Evolutionary conservation across 2,329 filamentous ascomycete genomes (phyloP).

Genomic region (Apiospora malaysiana): DNA sequence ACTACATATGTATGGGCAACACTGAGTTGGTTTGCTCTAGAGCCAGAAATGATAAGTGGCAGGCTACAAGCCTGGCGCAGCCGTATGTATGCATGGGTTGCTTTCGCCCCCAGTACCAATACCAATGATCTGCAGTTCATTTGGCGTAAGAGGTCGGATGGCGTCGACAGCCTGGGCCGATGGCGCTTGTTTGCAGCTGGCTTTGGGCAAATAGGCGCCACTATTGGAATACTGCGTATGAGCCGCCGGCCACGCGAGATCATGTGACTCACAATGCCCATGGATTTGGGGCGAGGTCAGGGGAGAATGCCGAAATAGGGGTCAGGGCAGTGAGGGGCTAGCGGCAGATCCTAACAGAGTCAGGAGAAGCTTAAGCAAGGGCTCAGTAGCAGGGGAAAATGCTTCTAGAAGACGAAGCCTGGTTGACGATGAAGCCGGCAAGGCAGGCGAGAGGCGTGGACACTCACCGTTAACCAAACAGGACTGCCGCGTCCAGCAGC

Average conservation of each 20-base stretch:
- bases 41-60: background rate
- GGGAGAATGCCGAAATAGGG: background rate
- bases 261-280: background rate
- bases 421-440: background rate
- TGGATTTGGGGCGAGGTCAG: background rate
- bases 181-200: constrained; percentile 1
- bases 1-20: no score
- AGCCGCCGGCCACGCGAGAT: constrained; percentile 11
- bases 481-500: background rate
- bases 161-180: background rate
- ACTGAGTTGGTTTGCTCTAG: no score
- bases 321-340: background rate
- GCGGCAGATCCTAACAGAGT: constrained; percentile 9
- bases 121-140: background rate
- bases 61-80: background rate
- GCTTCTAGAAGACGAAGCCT: constrained; percentile 14
- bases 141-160: background rate
- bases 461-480: background rate
- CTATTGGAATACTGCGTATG: background rate
- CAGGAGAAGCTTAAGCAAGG: constrained; percentile 12
- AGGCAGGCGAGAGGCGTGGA: background rate
- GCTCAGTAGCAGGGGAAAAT: background rate
- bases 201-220: constrained; percentile 4
- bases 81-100: background rate
- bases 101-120: constrained; percentile 7